These are phyloP conservation scores for Solanum sitiens DNA, from an alignment of 257 asterid genomes.

Conservation along the genomic window DNA sequence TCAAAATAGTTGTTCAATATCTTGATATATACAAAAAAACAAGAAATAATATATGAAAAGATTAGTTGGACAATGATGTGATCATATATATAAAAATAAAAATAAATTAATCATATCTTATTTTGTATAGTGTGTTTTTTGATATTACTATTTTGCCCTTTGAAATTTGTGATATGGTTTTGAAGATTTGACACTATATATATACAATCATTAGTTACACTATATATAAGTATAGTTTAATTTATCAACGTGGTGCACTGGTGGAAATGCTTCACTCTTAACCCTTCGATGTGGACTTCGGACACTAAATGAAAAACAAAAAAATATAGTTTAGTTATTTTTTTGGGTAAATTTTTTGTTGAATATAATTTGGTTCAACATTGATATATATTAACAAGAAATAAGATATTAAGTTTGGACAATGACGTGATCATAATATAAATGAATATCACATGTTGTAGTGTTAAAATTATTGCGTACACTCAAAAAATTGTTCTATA, in stretches of 20 bases:
- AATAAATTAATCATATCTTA: background rate
- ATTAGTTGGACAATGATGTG: background rate
- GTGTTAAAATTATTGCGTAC: background rate
- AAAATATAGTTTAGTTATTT: background rate
- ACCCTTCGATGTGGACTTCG: fast-evolving
- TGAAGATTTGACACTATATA: background rate
- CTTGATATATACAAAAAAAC: background rate
- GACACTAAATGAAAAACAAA: too few species aligned
- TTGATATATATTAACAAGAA: background rate
- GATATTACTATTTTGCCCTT: background rate
- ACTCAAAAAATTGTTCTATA: background rate
- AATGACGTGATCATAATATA: background rate
- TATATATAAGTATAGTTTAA: background rate
- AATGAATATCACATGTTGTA: background rate
- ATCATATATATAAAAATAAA: background rate
- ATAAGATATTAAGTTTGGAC: background rate
- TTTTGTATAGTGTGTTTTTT: background rate
- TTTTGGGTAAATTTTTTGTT: background rate
- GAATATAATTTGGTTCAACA: background rate
- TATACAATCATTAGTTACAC: background rate
- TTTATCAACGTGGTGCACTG: background rate
- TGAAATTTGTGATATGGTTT: background rate
- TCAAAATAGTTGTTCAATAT: background rate
- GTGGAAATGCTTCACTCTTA: too few species aligned
- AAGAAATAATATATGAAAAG: background rate